Evolutionary conservation across 2,329 filamentous ascomycete genomes (phyloP).

Genomic region (Alternaria sp.): DNA sequence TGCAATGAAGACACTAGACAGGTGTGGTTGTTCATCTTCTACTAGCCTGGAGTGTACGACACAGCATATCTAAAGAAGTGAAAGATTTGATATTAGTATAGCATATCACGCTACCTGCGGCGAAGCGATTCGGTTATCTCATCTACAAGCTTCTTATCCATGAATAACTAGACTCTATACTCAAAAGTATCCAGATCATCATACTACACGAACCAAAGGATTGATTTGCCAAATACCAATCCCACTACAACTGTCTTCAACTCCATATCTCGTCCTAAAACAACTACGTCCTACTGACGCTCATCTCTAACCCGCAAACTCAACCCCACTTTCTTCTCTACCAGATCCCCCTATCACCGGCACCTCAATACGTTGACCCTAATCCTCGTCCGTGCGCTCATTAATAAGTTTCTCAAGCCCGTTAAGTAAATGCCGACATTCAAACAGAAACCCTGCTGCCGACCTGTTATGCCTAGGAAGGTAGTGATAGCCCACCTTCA

Average conservation of each 20-base stretch:
- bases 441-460: rapidly evolving
- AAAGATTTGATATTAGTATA: background rate
- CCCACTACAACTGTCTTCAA: background rate
- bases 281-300: background rate
- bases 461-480: rapidly evolving
- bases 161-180: background rate
- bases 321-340: too few relatives aligned
- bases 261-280: background rate
- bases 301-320: background rate
- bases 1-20: background rate
- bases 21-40: background rate
- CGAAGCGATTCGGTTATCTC: background rate
- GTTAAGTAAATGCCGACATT: background rate
- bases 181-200: background rate
- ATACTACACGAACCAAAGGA: background rate
- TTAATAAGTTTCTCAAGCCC: background rate
- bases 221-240: background rate
- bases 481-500: background rate
- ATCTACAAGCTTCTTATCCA: background rate
- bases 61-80: background rate
- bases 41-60: background rate
- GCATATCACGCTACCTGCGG: background rate
- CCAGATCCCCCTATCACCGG: background rate
- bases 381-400: background rate
- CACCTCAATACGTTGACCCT: background rate